A percentile compares a stretch with the other conserved stretches of the same genome.
These are phyloP conservation scores for Lactarius deliciosus DNA, from an alignment of 768 basidiomycete genomes.

Conservation along the genomic window DNA sequence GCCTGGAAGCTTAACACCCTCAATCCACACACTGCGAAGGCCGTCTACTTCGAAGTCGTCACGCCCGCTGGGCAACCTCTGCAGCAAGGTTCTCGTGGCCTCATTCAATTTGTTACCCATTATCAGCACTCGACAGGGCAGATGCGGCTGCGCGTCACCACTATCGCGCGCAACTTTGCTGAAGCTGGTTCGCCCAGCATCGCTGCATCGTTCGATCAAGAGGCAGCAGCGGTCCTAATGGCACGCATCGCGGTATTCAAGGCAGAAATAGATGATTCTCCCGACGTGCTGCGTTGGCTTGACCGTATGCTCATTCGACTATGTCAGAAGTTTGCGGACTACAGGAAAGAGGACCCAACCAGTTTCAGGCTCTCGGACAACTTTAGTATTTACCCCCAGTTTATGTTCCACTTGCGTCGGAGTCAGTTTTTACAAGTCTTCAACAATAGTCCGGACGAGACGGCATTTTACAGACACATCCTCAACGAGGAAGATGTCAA, in stretches of 20 bases:
- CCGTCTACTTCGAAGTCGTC: constrained; percentile 97
- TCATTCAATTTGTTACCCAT: constrained; percentile 98
- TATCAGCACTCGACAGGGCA: constrained; percentile 98
- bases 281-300: constrained; percentile 95
- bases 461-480: constrained; percentile 97
- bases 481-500: constrained; percentile 98
- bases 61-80: constrained; percentile 94
- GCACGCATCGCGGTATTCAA: constrained; percentile 99
- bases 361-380: constrained; percentile 93
- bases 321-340: constrained; percentile 99
- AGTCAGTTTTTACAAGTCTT: constrained; percentile 99
- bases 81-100: constrained; percentile 84
- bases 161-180: constrained; percentile 95
- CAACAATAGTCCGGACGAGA: constrained; percentile 99
- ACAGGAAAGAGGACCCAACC: constrained; percentile 94
- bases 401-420: constrained; percentile 98
- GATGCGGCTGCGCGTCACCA: constrained; percentile 93
- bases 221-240: constrained; percentile 97
- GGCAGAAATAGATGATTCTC: constrained; percentile 96
- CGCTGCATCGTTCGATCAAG: constrained; percentile 94
- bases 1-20: constrained; percentile 97
- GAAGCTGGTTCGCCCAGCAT: constrained; percentile 95
- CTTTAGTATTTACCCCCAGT: constrained; percentile 99
- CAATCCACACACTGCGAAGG: constrained; percentile 82
- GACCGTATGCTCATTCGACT: constrained; percentile 98